These are phyloP conservation scores for Dioscorea cayenensis DNA, from an alignment of 116 monocot genomes.

Conservation along the genomic window DNA sequence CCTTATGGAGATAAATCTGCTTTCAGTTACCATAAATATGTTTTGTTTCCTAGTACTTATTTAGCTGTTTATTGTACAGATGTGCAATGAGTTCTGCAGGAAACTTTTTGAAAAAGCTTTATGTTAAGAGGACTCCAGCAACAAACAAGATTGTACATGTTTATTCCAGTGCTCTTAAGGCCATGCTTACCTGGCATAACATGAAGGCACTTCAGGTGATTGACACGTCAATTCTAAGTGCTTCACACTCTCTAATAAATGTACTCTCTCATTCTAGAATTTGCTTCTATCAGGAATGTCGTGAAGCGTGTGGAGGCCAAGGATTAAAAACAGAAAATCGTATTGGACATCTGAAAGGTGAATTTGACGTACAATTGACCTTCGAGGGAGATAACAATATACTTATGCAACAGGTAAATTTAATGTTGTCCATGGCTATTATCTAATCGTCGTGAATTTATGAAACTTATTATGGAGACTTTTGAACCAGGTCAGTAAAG, in stretches of 20 bases:
- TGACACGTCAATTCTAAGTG: not conserved
- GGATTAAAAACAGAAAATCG: slow-evolving; percentile 92
- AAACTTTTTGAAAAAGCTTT: slow-evolving; percentile 61
- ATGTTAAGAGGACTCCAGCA: slow-evolving; percentile 67
- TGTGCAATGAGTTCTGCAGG: slow-evolving; percentile 78
- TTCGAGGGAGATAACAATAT: slow-evolving; percentile 98
- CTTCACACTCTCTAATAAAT: not conserved
- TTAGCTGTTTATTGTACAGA: slow-evolving; percentile 27
- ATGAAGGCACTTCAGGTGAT: slow-evolving; percentile 87
- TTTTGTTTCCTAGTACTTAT: not conserved
- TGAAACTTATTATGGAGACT: not conserved
- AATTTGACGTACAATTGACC: slow-evolving; percentile 92
- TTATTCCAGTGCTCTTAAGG: slow-evolving; percentile 92
- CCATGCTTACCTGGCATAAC: slow-evolving; percentile 81
- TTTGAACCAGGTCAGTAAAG: slow-evolving; percentile 81
- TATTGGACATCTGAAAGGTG: slow-evolving; percentile 70
- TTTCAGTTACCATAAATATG: not conserved
- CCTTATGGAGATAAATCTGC: not conserved
- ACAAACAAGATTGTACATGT: slow-evolving; percentile 62
- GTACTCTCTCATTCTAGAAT: slow-evolving; percentile 12
- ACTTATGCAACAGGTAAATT: slow-evolving; percentile 87
- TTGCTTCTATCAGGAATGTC: slow-evolving; percentile 63
- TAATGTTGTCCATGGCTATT: not conserved
- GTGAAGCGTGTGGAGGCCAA: slow-evolving; percentile 98
- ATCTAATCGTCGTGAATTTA: not conserved